phyloP scores from a whole-genome alignment of 805 yeast genomes.

The Sugiyamaella chiloensis region DNA sequence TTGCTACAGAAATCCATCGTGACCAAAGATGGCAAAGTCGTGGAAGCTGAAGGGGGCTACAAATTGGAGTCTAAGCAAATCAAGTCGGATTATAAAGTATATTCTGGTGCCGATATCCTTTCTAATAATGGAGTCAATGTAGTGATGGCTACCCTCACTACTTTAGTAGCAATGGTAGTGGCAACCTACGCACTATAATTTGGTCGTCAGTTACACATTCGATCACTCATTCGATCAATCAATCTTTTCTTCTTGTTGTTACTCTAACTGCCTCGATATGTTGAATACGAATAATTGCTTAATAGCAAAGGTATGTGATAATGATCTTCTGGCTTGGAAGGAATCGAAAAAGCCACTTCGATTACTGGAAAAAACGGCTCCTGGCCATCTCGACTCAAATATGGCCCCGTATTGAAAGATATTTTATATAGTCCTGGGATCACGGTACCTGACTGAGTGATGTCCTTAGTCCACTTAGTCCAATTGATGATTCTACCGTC shows the following conservation, averaged over 20 bases:
- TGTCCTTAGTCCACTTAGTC: constrained; percentile 47
- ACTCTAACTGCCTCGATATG: constrained; percentile 78
- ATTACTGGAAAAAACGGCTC: constrained; percentile 83
- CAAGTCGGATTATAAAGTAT: constrained; percentile 23
- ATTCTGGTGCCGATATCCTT: constrained; percentile 37
- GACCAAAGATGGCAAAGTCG: constrained; percentile 37
- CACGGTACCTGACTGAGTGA: constrained; percentile 28
- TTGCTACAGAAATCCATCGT: constrained; percentile 38
- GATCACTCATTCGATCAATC: no score
- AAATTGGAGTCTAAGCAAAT: constrained; percentile 14
- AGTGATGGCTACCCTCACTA: constrained; percentile 34
- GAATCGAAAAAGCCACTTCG: constrained; percentile 70
- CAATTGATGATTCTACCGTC: constrained; percentile 82
- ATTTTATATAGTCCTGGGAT: constrained; percentile 64
- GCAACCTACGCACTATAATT: no score
- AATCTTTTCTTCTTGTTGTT: no score
- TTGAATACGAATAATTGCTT: constrained; percentile 83
- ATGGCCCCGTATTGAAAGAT: constrained; percentile 70
- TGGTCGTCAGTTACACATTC: no score
- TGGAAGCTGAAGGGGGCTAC: constrained; percentile 32
- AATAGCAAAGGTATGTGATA: constrained; percentile 86
- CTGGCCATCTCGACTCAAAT: constrained; percentile 42
- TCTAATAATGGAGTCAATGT: constrained; percentile 43
- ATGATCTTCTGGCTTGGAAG: constrained; percentile 67
- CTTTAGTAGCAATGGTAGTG: constrained; percentile 31